Base-by-base conservation (phyloP, 2,329 filamentous ascomycete genomes). In the Erysiphe pulchra region DNA sequence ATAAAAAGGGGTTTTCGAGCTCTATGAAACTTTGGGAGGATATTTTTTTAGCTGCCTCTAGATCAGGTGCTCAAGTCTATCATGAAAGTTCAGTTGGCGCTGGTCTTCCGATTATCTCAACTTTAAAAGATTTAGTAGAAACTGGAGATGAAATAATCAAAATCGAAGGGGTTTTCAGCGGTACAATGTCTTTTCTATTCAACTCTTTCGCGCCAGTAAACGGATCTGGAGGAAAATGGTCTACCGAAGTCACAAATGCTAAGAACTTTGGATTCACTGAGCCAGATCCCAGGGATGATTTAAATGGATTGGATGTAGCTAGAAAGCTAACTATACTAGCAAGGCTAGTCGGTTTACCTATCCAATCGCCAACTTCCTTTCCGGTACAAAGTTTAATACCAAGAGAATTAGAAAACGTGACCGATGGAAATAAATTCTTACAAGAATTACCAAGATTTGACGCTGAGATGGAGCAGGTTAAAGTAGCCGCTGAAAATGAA, bases 141-240 rank as follows among this genome's bases (percentile, higher is more conserved):
- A 98, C 90, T 1, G 90, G 90, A 38, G 90, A 98, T 59, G 70
- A 83, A 59, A 79, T 98, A 5, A 84, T 73, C 46, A 86, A 79
- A 64, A 92, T 98, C 54, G 87, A 95, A 64, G 90, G 90, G 52
- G 86, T 98, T 45, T 95, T 98, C 65, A 92, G 83, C 50, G 90
- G 90, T 51, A 98, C 90, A 46, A 87, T 98, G 75, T 92, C 82
- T 36, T 98, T 94, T 69, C 70, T 98, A 37, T 95, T 98, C 75
- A 95, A 95, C 69, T 86, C 76, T 18, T 98, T 95, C 61, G 84
- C 86, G 43, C 90, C 90, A 0, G 76, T 77, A 2, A 72, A 75
- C 44, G 80, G 79, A 5, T 65, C 69, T 18, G 81, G 80, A 32
- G 83, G 82, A 45, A 76, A 78, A 57, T 98, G 92, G 79, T 90